These are phyloP conservation scores for Apiotrichum gamsii DNA, from an alignment of 1,284 basidiomycete genomes.

Conservation along the genomic window DNA sequence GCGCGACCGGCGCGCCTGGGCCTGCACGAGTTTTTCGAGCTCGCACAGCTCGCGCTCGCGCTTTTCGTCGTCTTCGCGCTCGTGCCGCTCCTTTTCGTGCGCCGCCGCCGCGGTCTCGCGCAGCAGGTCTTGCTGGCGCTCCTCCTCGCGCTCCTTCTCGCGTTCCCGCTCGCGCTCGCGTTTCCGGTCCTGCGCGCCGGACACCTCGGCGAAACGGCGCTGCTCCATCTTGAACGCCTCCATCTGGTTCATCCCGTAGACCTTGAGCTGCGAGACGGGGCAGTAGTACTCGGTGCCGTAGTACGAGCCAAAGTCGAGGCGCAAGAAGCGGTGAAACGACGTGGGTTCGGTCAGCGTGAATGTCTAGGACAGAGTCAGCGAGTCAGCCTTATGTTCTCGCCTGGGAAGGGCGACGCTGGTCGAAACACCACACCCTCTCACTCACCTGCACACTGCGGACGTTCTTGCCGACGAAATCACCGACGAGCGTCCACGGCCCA, in stretches of 20 bases:
- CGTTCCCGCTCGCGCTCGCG: slow-evolving; percentile 18
- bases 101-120: slow-evolving; percentile 53
- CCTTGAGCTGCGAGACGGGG: slow-evolving; percentile 83
- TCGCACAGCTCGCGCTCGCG: slow-evolving; percentile 34
- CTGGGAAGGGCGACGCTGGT: too few relatives aligned
- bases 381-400: not conserved
- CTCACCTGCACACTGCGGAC: slow-evolving; percentile 83
- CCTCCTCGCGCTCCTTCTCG: slow-evolving; percentile 53
- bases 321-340: slow-evolving; percentile 87
- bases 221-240: slow-evolving; percentile 91
- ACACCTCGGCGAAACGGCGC: slow-evolving; percentile 24
- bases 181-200: slow-evolving; percentile 27
- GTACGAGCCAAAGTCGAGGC: slow-evolving; percentile 89
- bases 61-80: slow-evolving; percentile 23
- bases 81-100: slow-evolving; percentile 13
- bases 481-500: slow-evolving; percentile 50
- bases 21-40: slow-evolving; percentile 34
- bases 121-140: slow-evolving; percentile 18
- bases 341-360: slow-evolving; percentile 54
- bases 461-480: slow-evolving; percentile 80
- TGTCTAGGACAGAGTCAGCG: slow-evolving; percentile 59
- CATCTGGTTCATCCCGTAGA: slow-evolving; percentile 93
- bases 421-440: not conserved
- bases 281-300: slow-evolving; percentile 97
- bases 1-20: slow-evolving; percentile 25